Conservation (phyloP, 2,329 filamentous ascomycete genomes). For the Aspergillus sp. region DNA sequence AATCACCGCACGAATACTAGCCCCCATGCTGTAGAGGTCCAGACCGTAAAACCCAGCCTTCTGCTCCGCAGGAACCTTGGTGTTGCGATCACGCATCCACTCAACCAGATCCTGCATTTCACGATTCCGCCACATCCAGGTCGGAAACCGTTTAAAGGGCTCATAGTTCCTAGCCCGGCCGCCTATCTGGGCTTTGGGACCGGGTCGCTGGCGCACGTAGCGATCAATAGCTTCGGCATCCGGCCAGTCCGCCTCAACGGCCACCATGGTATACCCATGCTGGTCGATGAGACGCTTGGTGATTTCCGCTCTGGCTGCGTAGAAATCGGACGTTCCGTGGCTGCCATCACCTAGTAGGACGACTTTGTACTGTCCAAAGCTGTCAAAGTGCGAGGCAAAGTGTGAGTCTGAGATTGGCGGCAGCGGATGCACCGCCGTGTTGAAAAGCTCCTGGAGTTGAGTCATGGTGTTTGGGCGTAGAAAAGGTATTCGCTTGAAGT, state of each 20-base stretch:
- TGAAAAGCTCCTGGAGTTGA: constrained; percentile 29
- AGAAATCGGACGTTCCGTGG: constrained; percentile 55
- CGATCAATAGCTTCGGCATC: constrained; percentile 49
- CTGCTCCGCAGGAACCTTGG: constrained; percentile 20
- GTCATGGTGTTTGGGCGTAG: constrained; percentile 14
- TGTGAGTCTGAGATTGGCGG: constrained; percentile 28
- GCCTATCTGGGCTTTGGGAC: constrained; percentile 27
- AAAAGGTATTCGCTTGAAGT: neutral
- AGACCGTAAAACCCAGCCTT: constrained; percentile 46
- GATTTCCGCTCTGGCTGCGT: constrained; percentile 47
- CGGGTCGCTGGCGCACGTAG: constrained; percentile 45
- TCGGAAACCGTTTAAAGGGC: constrained; percentile 48
- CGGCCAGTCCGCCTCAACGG: constrained; percentile 52
- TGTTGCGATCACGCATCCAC: constrained; percentile 47
- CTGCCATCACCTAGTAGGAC: constrained; percentile 45
- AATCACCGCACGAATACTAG: constrained; percentile 43
- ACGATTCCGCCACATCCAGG: constrained; percentile 54
- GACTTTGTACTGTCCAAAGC: constrained; percentile 34
- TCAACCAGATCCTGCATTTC: constrained; percentile 49
- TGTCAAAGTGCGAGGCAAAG: constrained; percentile 40
- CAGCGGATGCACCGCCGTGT: constrained; percentile 31
- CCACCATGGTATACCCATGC: constrained; percentile 49
- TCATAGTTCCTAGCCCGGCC: constrained; percentile 23
- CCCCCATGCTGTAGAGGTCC: constrained; percentile 49
- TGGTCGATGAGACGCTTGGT: constrained; percentile 47